A percentile compares a stretch with the other conserved stretches of the same genome.
Conservation (phyloP, 1,284 basidiomycete species). For the Puccinia coronata region DNA sequence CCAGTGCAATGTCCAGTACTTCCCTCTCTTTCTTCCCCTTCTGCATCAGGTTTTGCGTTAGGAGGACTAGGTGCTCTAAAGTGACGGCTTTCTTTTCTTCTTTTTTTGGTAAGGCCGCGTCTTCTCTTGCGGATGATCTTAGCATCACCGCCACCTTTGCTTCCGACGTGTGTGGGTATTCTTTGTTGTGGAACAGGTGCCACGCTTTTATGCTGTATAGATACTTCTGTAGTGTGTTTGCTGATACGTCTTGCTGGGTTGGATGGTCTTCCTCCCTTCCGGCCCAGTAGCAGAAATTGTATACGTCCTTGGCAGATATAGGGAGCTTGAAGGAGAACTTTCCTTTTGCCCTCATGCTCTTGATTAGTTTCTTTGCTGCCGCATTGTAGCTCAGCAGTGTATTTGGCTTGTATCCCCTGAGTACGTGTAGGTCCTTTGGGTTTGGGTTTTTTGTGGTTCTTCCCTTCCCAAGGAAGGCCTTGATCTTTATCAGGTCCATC, state of each 20-base stretch:
- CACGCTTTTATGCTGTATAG: background rate
- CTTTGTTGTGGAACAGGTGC: background rate
- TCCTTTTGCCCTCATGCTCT: background rate
- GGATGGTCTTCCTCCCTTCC: background rate
- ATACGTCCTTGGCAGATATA: background rate
- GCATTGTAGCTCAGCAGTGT: conserved; percentile 1
- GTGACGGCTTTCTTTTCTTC: background rate
- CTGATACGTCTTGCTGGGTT: background rate
- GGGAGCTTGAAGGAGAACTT: background rate
- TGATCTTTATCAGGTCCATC: too few relatives aligned
- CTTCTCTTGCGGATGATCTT: background rate
- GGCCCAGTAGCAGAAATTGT: background rate
- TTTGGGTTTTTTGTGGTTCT: too few relatives aligned
- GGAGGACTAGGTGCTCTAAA: background rate
- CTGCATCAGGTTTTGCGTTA: background rate
- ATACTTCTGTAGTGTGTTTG: background rate
- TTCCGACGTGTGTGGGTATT: background rate
- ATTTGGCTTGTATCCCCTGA: too few relatives aligned
- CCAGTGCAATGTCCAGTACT: background rate
- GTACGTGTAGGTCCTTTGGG: too few relatives aligned
- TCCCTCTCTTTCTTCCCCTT: background rate
- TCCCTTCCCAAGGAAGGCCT: background rate
- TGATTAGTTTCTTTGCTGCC: background rate
- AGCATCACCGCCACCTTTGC: background rate
- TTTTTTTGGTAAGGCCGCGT: background rate